Evolutionary conservation across 2,329 filamentous ascomycete species (phyloP).

Genomic region (Lachnum nothofagi): DNA sequence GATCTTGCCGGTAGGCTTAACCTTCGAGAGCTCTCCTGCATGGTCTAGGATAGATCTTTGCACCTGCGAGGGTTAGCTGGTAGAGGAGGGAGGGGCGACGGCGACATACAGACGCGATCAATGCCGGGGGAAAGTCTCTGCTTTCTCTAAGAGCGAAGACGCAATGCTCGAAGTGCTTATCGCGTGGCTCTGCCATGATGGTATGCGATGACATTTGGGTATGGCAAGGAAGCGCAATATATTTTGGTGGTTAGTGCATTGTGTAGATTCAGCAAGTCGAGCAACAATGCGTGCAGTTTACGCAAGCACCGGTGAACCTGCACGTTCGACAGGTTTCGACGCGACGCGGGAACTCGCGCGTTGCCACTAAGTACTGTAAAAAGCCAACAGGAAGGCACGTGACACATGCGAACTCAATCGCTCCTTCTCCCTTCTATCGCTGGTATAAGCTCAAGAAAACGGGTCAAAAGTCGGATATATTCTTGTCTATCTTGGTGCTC

Average conservation of each 20-base stretch:
- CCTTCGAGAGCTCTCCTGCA: constrained; percentile 34
- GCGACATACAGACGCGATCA: constrained; percentile 18
- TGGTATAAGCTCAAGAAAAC: too few species aligned
- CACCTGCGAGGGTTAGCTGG: constrained; percentile 17
- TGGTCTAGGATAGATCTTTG: constrained; percentile 27
- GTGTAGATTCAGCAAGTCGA: too few species aligned
- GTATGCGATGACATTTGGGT: neutral
- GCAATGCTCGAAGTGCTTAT: constrained; percentile 25
- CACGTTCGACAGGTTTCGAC: too few species aligned
- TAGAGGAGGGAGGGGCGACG: neutral
- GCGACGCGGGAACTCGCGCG: too few species aligned
- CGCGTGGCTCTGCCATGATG: constrained; percentile 15
- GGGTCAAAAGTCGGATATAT: too few species aligned
- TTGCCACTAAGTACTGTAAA: too few species aligned
- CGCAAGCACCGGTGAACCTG: too few species aligned
- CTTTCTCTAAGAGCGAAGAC: constrained; percentile 27
- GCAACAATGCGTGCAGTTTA: too few species aligned
- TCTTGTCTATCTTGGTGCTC: too few species aligned
- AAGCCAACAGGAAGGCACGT: too few species aligned
- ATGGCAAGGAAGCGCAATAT: neutral
- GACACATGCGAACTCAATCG: too few species aligned
- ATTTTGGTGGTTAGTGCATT: neutral
- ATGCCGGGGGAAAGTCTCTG: constrained; percentile 16
- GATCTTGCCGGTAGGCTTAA: constrained; percentile 36
- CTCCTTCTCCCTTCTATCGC: too few species aligned